A percentile compares a stretch with the other conserved stretches of the same genome.
Evolutionary conservation across 768 basidiomycete genomes (phyloP).

Genomic region (Asterophora parasitica): DNA sequence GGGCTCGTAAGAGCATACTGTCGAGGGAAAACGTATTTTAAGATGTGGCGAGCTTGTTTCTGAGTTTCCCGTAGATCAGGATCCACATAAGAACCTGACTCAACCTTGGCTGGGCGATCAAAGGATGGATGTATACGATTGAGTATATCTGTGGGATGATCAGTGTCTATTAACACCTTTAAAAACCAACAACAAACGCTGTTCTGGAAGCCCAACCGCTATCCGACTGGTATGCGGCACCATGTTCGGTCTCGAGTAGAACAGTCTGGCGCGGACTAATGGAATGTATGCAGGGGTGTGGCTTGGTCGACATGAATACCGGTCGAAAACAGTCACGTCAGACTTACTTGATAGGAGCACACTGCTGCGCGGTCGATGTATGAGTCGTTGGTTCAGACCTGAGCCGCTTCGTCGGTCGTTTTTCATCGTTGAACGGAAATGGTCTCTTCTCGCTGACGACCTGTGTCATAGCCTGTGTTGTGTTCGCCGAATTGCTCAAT

Average conservation of each 20-base stretch:
- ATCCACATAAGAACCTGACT: slow-evolving; percentile 31
- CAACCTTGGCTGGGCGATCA: slow-evolving; percentile 23
- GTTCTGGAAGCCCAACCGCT: slow-evolving; percentile 60
- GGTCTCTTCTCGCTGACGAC: slow-evolving; percentile 11
- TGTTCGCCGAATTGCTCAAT: neutral
- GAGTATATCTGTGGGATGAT: slow-evolving; percentile 51
- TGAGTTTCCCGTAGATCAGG: slow-evolving; percentile 43
- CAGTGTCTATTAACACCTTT: neutral
- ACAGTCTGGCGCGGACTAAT: slow-evolving; percentile 53
- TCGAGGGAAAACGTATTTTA: slow-evolving; percentile 83
- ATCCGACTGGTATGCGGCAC: slow-evolving; percentile 47
- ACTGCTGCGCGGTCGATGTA: neutral
- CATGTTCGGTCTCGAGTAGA: slow-evolving; percentile 60
- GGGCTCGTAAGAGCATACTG: slow-evolving; percentile 66
- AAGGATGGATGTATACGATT: slow-evolving; percentile 51
- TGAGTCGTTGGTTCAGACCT: slow-evolving; percentile 15
- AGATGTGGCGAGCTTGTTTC: slow-evolving; percentile 53
- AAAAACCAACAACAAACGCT: slow-evolving; percentile 42
- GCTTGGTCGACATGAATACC: slow-evolving; percentile 19
- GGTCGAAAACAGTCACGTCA: neutral
- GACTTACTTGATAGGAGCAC: neutral
- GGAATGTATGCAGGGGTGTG: slow-evolving; percentile 45
- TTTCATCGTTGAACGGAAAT: slow-evolving; percentile 10
- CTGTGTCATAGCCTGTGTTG: neutral
- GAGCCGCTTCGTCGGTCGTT: slow-evolving; percentile 25